Conservation (phyloP, 1,284 basidiomycete genomes). For the Puccinia sorghi region DNA sequence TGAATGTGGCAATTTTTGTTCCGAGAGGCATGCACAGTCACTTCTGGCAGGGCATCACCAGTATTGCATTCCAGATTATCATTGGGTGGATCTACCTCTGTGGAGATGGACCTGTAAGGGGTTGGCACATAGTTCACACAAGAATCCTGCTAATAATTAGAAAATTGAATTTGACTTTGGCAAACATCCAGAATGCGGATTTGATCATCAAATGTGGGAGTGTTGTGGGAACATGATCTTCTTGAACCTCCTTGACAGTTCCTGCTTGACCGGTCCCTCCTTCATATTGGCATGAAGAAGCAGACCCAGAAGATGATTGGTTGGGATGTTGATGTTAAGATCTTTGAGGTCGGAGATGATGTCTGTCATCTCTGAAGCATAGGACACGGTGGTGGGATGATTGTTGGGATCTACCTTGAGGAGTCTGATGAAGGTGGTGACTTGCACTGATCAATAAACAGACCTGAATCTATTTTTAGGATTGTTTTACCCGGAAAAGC, state of each 20-base stretch:
- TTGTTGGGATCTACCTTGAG: neutral
- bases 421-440: neutral
- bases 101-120: no score
- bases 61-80: no score
- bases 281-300: neutral
- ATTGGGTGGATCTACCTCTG: no score
- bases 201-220: neutral
- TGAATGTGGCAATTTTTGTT: no score
- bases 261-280: neutral
- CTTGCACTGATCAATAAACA: neutral
- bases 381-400: neutral
- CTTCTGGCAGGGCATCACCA: no score
- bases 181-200: neutral
- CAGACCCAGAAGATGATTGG: neutral
- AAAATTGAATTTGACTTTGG: neutral
- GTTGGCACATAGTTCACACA: no score
- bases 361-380: neutral
- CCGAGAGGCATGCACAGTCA: no score
- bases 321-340: neutral
- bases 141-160: no score
- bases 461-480: no score
- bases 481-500: no score
- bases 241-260: neutral
- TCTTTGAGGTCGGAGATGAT: neutral
- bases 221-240: neutral